Evolutionary conservation across 192 early-diverging fungal genomes (phyloP), one percentile per base, ranked within the genome.

Genomic region (Linderina pennispora): DNA sequence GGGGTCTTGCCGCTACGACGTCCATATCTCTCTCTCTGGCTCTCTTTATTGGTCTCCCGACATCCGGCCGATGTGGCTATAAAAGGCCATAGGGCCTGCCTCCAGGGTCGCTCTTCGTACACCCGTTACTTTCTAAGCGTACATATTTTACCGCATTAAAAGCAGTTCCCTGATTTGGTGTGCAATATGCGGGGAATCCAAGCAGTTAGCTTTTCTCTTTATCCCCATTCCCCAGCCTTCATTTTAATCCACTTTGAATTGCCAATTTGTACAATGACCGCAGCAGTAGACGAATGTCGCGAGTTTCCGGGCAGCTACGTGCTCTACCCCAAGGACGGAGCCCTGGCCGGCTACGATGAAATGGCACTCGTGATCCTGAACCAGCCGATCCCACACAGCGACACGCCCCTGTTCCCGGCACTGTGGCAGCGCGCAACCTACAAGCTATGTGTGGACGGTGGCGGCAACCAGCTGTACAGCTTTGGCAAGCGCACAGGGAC

Each of bases 391-490:
- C 56, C 60, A 10, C 47, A 59, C 24, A 35, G 46, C 0, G 55
- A 61, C 7, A 24, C 22, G 15, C 22, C 50, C 13, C 47, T 69
- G 10, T 71, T 77, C 33, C 31, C 53, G 4, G 40, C 41, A 16
- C 38, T 75, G 17, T 82, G 74, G 77, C 20, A 40, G 19, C 71
- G 63, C 39, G 46, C 53, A 37, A 37, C 45, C 36, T 44, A 65
- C 50, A 57, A 74, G 15, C 59, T 94, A 31, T 90, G 90, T 54
- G 86, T 90, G 0, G 94, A 97, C 44, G 94, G 94, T 14, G 94
- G 91, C 8, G 85, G 85, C 20, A 97, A 97, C 58, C 77, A 85
- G 18, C 62, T 97, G 19, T 91, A 83, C 41, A 80, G 88, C 38
- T 40, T 77, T 2, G 76, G 90, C 42, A 43, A 28, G 10, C 35